Percentiles rank a stretch among this genome's conserved stretches.
These are phyloP conservation scores for Colletotrichum nymphaeae DNA, from an alignment of 2,329 filamentous ascomycete species.

Conservation along the genomic window DNA sequence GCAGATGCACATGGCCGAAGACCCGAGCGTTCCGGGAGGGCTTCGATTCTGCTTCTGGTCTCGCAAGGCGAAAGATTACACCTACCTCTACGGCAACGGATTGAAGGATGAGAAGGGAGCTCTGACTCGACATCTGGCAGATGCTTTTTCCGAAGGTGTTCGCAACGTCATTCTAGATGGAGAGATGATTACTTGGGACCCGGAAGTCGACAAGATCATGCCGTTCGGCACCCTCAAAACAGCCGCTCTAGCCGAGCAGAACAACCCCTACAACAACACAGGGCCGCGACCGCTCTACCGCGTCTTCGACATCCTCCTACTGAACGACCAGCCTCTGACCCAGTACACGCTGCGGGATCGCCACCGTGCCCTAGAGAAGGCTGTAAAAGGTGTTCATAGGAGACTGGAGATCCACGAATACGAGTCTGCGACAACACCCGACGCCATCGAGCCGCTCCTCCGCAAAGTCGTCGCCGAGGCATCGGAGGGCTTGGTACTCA, in stretches of 20 bases:
- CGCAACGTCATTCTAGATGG: constrained; percentile 92
- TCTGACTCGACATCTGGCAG: constrained; percentile 81
- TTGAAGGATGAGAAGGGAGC: constrained; percentile 80
- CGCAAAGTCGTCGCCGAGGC: constrained; percentile 87
- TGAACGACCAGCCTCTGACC: constrained; percentile 85
- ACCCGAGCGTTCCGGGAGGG: constrained; percentile 75
- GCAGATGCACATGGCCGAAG: constrained; percentile 91
- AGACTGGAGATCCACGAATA: constrained; percentile 87
- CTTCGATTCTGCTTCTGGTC: constrained; percentile 90
- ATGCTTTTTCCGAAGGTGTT: constrained; percentile 82
- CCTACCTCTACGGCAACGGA: constrained; percentile 87
- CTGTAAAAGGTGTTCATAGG: constrained; percentile 76
- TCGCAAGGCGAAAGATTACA: constrained; percentile 95
- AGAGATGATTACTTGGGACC: constrained; percentile 99
- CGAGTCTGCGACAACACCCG: constrained; percentile 71
- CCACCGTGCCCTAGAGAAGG: constrained; percentile 77
- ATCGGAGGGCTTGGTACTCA: constrained; percentile 91
- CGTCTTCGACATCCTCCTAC: constrained; percentile 90
- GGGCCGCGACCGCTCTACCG: constrained; percentile 82
- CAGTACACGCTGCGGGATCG: constrained; percentile 87
- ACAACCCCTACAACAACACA: constrained; percentile 72
- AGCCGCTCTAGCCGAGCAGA: constrained; percentile 83
- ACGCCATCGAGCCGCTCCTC: constrained; percentile 82
- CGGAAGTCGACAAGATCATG: constrained; percentile 83
- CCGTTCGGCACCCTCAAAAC: constrained; percentile 95